Evolutionary conservation across 1,284 basidiomycete species (phyloP), one percentile per base, ranked within the genome.

Genomic region (Anthracocystis setariae): DNA sequence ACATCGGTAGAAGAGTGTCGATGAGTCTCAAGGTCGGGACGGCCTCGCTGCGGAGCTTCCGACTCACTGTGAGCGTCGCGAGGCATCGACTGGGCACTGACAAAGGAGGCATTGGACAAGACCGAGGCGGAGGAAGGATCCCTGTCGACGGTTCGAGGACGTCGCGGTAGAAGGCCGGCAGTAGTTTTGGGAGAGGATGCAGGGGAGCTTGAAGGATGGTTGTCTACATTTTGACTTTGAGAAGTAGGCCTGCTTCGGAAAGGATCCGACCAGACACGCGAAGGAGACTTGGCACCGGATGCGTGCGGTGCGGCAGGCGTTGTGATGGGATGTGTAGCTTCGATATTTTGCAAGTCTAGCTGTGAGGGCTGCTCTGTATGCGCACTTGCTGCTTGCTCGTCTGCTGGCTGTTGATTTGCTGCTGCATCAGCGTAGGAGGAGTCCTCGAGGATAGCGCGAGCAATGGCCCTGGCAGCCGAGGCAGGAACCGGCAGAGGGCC

Each of bases 401-500:
- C 25, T 25, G 42, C 38, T 3, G 40, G 5, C 9, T 42, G 20
- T 42, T 42, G 40, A 15, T 5, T 15, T 8, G 27, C 4, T 12
- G 25, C 9, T 29, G 40, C 33, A 29, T 43, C 21, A 39, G 38
- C 25, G 39, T 48, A 56, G 4, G 48, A 21, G 33, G 15, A 42
- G 23, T 77, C 76, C 17, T 71, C 57, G 17, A 49, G 51, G 3
- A 77, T 71, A 23, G 73, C 73, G 3, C 27, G 40, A 8, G 76
- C 76, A 17, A 70, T 38, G 17, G 56, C 60, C 18, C 42, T 60
- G 5, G 76, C 73, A 2, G 51, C 39, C n/a, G 58, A 47, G 7
- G 60, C 32, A 1, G 69, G 43, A 0, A 74, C 74, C 5, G 74
- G 67, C 3, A 60, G 27, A 15, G 76, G 76, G 2, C 76, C 76